Percentiles rank a stretch among this genome's conserved stretches.
Evolutionary conservation across 2,329 filamentous ascomycete species (phyloP).

Genomic region (Coleophoma crateriformis): DNA sequence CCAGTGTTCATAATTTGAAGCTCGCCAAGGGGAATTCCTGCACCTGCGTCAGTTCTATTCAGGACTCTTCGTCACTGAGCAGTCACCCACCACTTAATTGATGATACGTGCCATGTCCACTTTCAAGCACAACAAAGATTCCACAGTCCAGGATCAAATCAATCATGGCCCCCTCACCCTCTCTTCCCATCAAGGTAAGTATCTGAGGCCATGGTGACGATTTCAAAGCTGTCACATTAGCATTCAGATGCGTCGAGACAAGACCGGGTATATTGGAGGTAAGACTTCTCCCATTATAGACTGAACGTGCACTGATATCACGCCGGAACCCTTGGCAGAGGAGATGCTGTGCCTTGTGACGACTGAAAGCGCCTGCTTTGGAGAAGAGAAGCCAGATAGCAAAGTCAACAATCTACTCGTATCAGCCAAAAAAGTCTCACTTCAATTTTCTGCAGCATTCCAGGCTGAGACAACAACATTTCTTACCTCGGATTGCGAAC

Average conservation of each 20-base stretch:
- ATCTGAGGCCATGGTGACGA: slow-evolving; percentile 68
- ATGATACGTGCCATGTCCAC: slow-evolving; percentile 59
- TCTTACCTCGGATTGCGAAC: slow-evolving; percentile 59
- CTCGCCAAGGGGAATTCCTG: slow-evolving; percentile 23
- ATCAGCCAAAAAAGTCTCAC: slow-evolving; percentile 6
- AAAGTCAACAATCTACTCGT: slow-evolving; percentile 65
- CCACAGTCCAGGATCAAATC: slow-evolving; percentile 72
- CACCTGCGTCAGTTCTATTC: not conserved
- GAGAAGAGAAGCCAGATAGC: slow-evolving; percentile 73
- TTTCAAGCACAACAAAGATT: slow-evolving; percentile 61
- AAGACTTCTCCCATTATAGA: slow-evolving; percentile 20
- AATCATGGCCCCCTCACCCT: slow-evolving; percentile 73
- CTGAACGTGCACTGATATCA: slow-evolving; percentile 17
- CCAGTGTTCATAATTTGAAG: slow-evolving; percentile 12
- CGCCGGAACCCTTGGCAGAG: slow-evolving; percentile 79
- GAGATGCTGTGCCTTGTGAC: slow-evolving; percentile 60
- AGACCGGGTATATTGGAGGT: slow-evolving; percentile 58
- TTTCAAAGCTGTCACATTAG: slow-evolving; percentile 64
- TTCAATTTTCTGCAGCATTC: not conserved
- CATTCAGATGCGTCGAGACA: slow-evolving; percentile 59
- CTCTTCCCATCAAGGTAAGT: slow-evolving; percentile 66
- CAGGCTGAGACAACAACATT: slow-evolving; percentile 3
- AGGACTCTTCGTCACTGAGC: slow-evolving; percentile 2
- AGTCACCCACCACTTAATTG: slow-evolving; percentile 67
- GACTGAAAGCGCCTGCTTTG: slow-evolving; percentile 35